Percentiles rank a stretch among this genome's conserved stretches.
phyloP scores from a whole-genome alignment of 2,329 filamentous ascomycete genomes.

The Polychaeton citri region DNA sequence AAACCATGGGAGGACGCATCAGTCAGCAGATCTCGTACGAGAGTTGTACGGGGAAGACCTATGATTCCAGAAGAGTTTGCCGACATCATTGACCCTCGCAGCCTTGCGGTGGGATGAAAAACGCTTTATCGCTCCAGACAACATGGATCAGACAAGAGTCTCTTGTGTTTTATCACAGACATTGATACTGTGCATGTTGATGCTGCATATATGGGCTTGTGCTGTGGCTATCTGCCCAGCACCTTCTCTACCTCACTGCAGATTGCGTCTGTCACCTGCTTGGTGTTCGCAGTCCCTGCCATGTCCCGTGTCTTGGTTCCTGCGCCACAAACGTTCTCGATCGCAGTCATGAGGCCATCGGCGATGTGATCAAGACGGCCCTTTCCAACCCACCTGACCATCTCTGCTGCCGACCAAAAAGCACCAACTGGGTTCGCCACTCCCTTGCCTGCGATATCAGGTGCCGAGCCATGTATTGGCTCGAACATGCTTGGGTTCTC shows the following conservation, averaged over 20 bases:
- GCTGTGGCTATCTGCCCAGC: too few species aligned
- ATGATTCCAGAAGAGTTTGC: neutral
- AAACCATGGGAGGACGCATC: neutral
- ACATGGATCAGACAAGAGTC: too few species aligned
- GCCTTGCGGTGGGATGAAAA: too few species aligned
- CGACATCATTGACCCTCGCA: neutral
- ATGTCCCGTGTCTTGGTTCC: constrained; percentile 42
- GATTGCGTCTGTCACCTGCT: constrained; percentile 31
- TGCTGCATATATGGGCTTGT: too few species aligned
- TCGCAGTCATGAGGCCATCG: constrained; percentile 35
- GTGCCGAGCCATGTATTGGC: constrained; percentile 41
- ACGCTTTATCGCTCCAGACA: too few species aligned
- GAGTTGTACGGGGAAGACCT: neutral
- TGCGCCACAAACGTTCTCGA: constrained; percentile 40
- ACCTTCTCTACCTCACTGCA: constrained; percentile 23
- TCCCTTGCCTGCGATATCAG: constrained; percentile 45
- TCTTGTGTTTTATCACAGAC: too few species aligned
- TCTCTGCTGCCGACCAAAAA: constrained; percentile 47
- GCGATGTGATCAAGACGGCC: constrained; percentile 29
- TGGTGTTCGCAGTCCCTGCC: constrained; percentile 32
- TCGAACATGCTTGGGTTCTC: constrained; percentile 49
- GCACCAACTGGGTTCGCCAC: constrained; percentile 45
- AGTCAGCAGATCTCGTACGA: neutral
- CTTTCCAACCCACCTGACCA: constrained; percentile 45
- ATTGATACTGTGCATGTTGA: too few species aligned